A percentile compares a stretch with the other conserved stretches of the same genome.
Conservation (phyloP, 768 basidiomycete species). For the Mycena latifolia region DNA sequence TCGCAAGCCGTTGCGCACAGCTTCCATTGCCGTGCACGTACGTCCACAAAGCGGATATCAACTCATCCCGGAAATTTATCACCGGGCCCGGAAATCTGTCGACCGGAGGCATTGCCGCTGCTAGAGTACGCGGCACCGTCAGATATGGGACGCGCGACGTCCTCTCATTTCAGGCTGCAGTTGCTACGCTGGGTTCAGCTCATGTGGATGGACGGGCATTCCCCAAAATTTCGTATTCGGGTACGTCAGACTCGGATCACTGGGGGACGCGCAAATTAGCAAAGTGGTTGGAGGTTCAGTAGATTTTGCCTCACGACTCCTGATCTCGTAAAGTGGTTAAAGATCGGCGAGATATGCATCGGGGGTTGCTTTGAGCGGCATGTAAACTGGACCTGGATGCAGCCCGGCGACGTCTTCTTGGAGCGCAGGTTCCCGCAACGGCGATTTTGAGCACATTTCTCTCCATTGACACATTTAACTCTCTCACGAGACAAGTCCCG, state of each 20-base stretch:
- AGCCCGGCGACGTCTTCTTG: slow-evolving; percentile 8
- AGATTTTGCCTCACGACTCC: slow-evolving; percentile 12
- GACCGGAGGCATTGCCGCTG: slow-evolving; percentile 35
- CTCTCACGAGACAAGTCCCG: slow-evolving; percentile 1
- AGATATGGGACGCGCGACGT: slow-evolving; percentile 6
- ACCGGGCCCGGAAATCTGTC: slow-evolving; percentile 28
- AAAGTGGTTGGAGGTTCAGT: slow-evolving; percentile 2
- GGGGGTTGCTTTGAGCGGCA: not conserved
- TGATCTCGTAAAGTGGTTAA: slow-evolving; percentile 3
- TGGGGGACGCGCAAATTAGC: slow-evolving; percentile 17
- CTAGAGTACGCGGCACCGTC: slow-evolving; percentile 29
- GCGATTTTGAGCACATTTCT: slow-evolving; percentile 5
- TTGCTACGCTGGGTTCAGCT: not conserved
- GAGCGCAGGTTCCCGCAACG: not conserved
- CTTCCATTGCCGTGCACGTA: slow-evolving; percentile 15
- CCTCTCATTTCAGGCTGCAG: not conserved
- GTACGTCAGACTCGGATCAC: slow-evolving; percentile 32
- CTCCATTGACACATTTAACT: slow-evolving; percentile 25
- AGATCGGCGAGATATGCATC: not conserved
- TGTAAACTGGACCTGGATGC: not conserved
- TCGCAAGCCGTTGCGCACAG: not conserved
- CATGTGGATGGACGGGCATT: not conserved
- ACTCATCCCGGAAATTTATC: slow-evolving; percentile 22
- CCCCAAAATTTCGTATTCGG: slow-evolving; percentile 16
- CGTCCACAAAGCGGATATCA: slow-evolving; percentile 34